Base-by-base conservation (phyloP, 192 early-diverging fungal species). In the Mortierella antarctica region DNA sequence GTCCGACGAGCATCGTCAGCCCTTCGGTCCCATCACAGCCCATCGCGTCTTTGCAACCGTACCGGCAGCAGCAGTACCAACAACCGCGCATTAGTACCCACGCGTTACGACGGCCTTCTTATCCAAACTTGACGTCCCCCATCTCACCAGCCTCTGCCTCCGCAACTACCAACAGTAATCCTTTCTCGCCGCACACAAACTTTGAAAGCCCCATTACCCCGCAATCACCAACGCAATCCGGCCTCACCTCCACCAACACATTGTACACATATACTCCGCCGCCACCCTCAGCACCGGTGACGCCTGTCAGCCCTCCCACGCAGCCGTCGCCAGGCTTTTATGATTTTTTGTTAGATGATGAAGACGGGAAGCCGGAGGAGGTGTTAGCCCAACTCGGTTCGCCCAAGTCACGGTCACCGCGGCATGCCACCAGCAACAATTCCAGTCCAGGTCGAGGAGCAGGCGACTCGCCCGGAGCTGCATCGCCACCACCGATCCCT, bases 51-150 rank as follows among this genome's bases (percentile, higher is more conserved):
- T 10, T 14, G 14, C 41, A 53, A 5, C 7, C 44, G 3, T 67
- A 77, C 47, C 62, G 66, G 12, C 67, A 77, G 15, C 54, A 70
- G 5, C 62, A 78, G 46, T 78, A 70, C 58, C 75, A 71, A 49
- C 75, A 71, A 7, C 68, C 75, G 17, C 67, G 75, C 8, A 70
- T 71, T 15, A 65, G 8, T 51, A 78, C 75, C 7, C 56, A 64
- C 4, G 50, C 39, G n/a, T 31, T 67, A 7, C 62, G 60, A 15
- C 62, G 46, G 21, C 57, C 63, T 11, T 70, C 62, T 9, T 59
- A 31, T 31, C 31, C 31, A 31, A 31, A 31, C 3, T 31, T 31
- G 31, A 31, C 62, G 21, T 14, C 54, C 0, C 39, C 42, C 21
- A 45, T 46, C 21, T 61, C 74, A 18, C 56, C 67, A 6, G 39